Evolutionary conservation across 345 rosid genomes (phyloP).

Genomic region (Dimocarpus longan): DNA sequence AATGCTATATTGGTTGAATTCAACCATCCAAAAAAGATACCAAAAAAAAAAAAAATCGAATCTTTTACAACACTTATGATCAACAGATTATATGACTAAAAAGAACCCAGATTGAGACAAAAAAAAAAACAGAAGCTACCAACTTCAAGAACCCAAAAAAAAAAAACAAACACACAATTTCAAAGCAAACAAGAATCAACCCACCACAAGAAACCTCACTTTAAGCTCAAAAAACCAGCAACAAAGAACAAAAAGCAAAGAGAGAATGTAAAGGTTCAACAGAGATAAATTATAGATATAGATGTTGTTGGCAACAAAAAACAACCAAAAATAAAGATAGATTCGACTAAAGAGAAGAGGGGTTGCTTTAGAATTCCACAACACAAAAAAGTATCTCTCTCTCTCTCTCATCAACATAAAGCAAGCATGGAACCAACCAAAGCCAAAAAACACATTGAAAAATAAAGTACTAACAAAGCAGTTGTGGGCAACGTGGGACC

Average conservation of each 20-base stretch:
- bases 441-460: not conserved
- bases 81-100: no score
- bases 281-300: constrained; percentile 16
- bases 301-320: not conserved
- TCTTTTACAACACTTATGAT: not conserved
- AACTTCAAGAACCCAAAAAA: constrained; percentile 3
- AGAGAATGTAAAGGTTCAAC: not conserved
- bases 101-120: constrained; percentile 14
- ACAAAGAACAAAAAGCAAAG: not conserved
- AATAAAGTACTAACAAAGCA: constrained; percentile 1
- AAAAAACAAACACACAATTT: not conserved
- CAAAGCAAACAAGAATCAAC: constrained; percentile 16
- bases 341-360: constrained; percentile 31
- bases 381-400: constrained; percentile 13
- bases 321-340: constrained; percentile 19
- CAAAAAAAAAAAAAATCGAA: no score
- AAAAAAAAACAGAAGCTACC: not conserved
- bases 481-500: constrained; percentile 34
- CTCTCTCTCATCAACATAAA: constrained; percentile 14
- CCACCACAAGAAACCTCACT: constrained; percentile 26
- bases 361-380: constrained; percentile 32
- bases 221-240: constrained; percentile 20
- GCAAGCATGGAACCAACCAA: constrained; percentile 10
- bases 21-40: not conserved
- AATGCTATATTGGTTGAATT: constrained; percentile 8